Base-by-base conservation (phyloP, 306 rosid species). In the Corylus avellana region DNA sequence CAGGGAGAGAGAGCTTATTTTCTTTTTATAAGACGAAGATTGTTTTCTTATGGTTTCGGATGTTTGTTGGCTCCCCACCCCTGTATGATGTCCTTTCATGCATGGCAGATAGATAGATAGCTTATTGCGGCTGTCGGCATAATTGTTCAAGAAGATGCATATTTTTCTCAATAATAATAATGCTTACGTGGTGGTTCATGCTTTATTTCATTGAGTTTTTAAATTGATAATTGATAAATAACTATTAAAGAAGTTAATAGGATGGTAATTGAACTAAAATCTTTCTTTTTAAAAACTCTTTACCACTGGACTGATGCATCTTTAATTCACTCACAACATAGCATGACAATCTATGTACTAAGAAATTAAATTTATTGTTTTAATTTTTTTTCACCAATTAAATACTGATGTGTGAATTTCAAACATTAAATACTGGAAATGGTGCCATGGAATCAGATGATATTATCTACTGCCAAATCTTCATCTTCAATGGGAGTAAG, bases 91-190 rank as follows among this genome's bases (percentile, higher is more conserved):
- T 67, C 72, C 72, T 67, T 67, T 67, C 22, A 67, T 67, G 29
- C 8, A n/a, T 67, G 29, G 72, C 49, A 42, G 72, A 67, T 42
- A 12, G 51, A 67, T 42, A 12, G 17, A 8, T 67, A 67, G 51
- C 48, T 67, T 67, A 16, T 67, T 67, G 51, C 7, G 51, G 72
- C 72, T 67, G 42, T 8, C 11, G 17, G 51, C 32, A 39, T 67
- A 11, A 67, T 67, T 67, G 27, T 67, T 9, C 51, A n/a, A 67
- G 72, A 16, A 42, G 6, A 67, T 67, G 72, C 72, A 67, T 67
- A 17, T 39, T 8, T 64, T 6, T 11, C 8, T 39, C 29, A 42
- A 67, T 42, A 67, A n/a, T 22, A 22, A 22, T 8, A 67, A 17
- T 1, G 6, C 16, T 18, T 67, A 20, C 14, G 6, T 39, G 27